phyloP scores from a whole-genome alignment of 208 protist genomes.

The Trypanosoma mega region DNA sequence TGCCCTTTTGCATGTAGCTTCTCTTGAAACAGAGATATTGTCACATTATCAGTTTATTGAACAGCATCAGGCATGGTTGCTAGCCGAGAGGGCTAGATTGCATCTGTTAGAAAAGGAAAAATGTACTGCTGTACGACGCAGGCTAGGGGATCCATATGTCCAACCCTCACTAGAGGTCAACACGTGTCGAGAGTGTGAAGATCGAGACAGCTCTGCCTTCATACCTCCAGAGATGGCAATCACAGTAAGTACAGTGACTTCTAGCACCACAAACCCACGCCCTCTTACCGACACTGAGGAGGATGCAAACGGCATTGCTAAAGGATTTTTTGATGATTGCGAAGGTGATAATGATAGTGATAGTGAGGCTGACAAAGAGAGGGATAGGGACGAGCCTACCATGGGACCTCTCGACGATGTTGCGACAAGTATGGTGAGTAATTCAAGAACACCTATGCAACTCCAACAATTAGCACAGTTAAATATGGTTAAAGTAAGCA shows the following conservation, averaged over 20 bases:
- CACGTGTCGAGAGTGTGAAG: background rate
- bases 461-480: too few relatives aligned
- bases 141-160: too few relatives aligned
- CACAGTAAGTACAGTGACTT: background rate
- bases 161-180: too few relatives aligned
- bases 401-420: too few relatives aligned
- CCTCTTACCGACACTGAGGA: too few relatives aligned
- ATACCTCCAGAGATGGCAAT: background rate
- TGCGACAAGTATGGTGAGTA: too few relatives aligned
- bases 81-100: constrained; percentile 9
- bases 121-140: background rate
- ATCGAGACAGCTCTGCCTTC: too few relatives aligned
- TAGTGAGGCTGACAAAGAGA: background rate
- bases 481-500: too few relatives aligned
- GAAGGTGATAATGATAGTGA: background rate
- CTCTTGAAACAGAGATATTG: constrained; percentile 44
- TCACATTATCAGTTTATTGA: constrained; percentile 27
- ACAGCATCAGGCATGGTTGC: constrained; percentile 16
- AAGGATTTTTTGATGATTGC: constrained; percentile 23
- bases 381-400: too few relatives aligned
- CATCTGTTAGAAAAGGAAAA: constrained; percentile 13
- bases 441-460: too few relatives aligned
- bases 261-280: too few relatives aligned
- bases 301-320: constrained; percentile 21
- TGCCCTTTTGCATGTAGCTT: constrained; percentile 41